Evolutionary conservation across 441 rosid genomes (phyloP), one percentile per base, ranked within the genome.

Genomic region (Jatropha multifida): DNA sequence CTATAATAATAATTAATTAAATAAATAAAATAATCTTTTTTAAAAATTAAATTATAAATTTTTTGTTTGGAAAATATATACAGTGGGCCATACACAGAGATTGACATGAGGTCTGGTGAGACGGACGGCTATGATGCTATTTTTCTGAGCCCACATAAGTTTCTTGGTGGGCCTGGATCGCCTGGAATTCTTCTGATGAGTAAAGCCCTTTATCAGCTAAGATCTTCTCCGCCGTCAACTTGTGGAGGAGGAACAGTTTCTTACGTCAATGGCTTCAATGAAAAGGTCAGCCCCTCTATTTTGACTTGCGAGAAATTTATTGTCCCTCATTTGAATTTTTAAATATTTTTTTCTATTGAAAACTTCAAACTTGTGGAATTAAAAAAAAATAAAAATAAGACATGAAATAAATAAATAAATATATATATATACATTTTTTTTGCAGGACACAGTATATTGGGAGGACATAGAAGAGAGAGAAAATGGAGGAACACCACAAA

Each of bases 241-340:
- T 87, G 90, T 64, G 93, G 94, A n/a, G 95, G 91, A 23, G 93
- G 95, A 56, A 86, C 88, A 13, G 92, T 90, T 14, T 27, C 68
- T 42, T 90, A 88, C 56, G 94, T 90, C 64, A 89, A 89, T 71
- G 85, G 84, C 68, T 86, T 85, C 74, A 65, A 55, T 59, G 90
- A 88, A 18, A 81, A 84, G 89, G 92, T 87, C 32, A 32, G 32
- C 32, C 32, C 32, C 1, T 32, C 32, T 32, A 32, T 32, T 32
- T 32, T 32, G 32, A 32, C 32, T 32, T 32, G 32, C 32, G 2
- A 32, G 32, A 32, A 32, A 32, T 32, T 32, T 32, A 32, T 32
- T 32, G 32, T 32, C 32, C 32, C 32, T 32, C 32, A 32, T 32
- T 32, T 32, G 32, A 32, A 32, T 32, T 32, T 32, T 32, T 2